These are phyloP conservation scores for Stephania japonica DNA, from an alignment of 164 flowering plant genomes.

Conservation along the genomic window DNA sequence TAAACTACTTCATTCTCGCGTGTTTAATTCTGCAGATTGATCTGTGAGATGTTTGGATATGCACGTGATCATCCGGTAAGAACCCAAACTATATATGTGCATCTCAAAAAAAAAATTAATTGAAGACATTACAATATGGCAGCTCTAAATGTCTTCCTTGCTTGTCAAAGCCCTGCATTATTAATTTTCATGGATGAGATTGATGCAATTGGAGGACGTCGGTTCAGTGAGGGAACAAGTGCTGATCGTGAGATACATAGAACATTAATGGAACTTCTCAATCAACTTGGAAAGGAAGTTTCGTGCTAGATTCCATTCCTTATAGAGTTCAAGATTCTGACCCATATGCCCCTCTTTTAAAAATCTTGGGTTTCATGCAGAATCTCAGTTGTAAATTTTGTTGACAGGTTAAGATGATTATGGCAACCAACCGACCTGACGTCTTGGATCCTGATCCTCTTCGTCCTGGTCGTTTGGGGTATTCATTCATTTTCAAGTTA, in stretches of 20 bases:
- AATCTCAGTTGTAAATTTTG: not conserved
- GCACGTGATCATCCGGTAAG: conserved; percentile 88
- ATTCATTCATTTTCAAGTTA: no score
- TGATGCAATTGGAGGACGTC: conserved; percentile 90
- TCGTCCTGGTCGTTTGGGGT: no score
- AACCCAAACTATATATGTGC: not conserved
- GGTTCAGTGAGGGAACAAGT: conserved; percentile 79
- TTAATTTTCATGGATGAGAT: conserved; percentile 95
- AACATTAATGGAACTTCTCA: conserved; percentile 80
- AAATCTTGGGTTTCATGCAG: not conserved
- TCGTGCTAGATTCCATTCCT: not conserved
- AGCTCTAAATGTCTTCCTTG: not conserved
- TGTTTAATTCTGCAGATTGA: no score
- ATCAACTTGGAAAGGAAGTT: conserved; percentile 78
- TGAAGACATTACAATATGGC: no score
- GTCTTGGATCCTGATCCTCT: no score
- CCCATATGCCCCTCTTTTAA: no score
- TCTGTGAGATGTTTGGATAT: conserved; percentile 80
- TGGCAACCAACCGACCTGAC: no score
- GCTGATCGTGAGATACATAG: conserved; percentile 90
- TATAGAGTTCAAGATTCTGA: not conserved
- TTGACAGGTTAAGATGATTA: conserved; percentile 74
- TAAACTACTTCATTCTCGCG: no score
- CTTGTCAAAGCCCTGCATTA: conserved; percentile 64
- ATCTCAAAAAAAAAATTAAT: no score